Conservation (phyloP, 202 grass and related monocot species). For the Digitaria exilis region DNA sequence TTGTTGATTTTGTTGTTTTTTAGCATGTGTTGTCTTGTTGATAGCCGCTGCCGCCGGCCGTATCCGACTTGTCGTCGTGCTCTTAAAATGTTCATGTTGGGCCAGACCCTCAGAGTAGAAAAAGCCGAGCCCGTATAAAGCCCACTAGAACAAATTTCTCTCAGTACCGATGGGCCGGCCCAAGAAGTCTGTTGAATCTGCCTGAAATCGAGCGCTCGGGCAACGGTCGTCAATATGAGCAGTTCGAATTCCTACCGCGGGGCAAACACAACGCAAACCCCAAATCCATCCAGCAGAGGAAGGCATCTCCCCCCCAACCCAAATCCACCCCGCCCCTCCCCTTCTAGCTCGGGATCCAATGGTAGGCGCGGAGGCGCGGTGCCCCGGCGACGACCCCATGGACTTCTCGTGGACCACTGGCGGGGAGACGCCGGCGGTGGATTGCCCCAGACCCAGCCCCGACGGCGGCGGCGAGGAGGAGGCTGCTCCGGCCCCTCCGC, state of each 20-base stretch:
- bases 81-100: not conserved
- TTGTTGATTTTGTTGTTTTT: no score
- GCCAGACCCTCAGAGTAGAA: not conserved
- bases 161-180: not conserved
- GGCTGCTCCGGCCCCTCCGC: not conserved
- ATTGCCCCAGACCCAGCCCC: not conserved
- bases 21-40: no score
- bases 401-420: constrained; percentile 48
- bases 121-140: not conserved
- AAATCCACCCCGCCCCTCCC: not conserved
- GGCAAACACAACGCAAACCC: not conserved
- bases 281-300: not conserved
- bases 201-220: not conserved
- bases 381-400: constrained; percentile 41
- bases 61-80: no score
- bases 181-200: not conserved
- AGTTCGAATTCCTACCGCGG: constrained; percentile 47
- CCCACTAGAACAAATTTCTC: not conserved
- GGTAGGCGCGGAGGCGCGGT: constrained; percentile 19
- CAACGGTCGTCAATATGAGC: constrained; percentile 33
- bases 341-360: constrained; percentile 11
- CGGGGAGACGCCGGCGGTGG: not conserved
- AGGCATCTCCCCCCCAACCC: not conserved
- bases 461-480: constrained; percentile 17
- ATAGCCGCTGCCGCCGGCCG: no score